phyloP scores from a whole-genome alignment of 108 stramenopile genomes.

The Ochromonas danica region DNA sequence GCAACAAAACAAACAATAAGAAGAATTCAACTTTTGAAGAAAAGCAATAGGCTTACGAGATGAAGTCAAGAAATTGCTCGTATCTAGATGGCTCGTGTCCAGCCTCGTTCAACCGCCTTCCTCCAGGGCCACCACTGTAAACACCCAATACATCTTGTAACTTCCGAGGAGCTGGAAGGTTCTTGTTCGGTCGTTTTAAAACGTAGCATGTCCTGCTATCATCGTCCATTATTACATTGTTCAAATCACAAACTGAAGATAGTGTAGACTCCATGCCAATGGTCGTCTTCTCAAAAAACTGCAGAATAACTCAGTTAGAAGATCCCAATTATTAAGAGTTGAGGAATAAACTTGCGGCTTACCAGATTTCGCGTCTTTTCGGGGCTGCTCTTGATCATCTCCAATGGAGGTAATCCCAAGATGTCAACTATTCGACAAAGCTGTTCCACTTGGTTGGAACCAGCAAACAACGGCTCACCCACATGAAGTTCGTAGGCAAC shows the following conservation, averaged over 20 bases:
- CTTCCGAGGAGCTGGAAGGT: background rate
- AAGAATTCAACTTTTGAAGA: background rate
- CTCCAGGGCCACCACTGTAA: slow-evolving; percentile 45
- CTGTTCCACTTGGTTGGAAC: slow-evolving; percentile 84
- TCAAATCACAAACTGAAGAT: background rate
- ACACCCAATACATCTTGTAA: slow-evolving; percentile 42
- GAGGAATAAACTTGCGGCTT: background rate
- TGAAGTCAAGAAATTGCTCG: slow-evolving; percentile 82
- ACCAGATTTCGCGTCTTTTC: slow-evolving; percentile 71
- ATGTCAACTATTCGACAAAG: slow-evolving; percentile 91
- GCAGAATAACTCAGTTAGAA: slow-evolving; percentile 38
- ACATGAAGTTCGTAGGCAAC: slow-evolving; percentile 88
- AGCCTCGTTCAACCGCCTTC: slow-evolving; percentile 59
- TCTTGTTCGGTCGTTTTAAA: background rate
- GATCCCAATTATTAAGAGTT: background rate
- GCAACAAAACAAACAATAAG: background rate
- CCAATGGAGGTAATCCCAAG: slow-evolving; percentile 79
- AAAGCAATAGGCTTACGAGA: slow-evolving; percentile 75
- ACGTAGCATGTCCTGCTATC: slow-evolving; percentile 7
- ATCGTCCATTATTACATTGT: background rate
- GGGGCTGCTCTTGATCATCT: slow-evolving; percentile 69
- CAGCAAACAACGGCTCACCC: slow-evolving; percentile 94
- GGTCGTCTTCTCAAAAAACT: slow-evolving; percentile 33
- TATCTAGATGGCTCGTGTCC: slow-evolving; percentile 75
- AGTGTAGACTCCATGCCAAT: slow-evolving; percentile 35